These are phyloP conservation scores for Sequoia sempervirens DNA, from an alignment of 75 land plant genomes.

Conservation along the genomic window DNA sequence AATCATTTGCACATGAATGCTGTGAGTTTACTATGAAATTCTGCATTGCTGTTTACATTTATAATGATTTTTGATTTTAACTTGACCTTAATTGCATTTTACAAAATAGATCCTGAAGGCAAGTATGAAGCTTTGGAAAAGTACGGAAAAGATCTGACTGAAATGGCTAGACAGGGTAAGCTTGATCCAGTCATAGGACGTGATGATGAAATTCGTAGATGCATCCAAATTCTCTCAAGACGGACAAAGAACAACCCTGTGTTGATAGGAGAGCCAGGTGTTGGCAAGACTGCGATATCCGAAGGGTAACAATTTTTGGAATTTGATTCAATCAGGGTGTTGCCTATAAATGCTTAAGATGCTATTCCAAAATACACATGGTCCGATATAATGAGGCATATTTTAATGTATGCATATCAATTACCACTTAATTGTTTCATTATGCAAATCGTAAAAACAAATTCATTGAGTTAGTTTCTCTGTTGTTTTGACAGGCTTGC, in stretches of 20 bases:
- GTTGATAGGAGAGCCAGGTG: constrained; percentile 97
- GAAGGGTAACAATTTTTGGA: constrained; percentile 68
- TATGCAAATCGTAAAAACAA: neutral
- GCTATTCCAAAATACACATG: neutral
- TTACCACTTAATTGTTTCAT: neutral
- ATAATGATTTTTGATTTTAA: neutral
- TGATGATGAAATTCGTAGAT: constrained; percentile 96
- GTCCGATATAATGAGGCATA: neutral
- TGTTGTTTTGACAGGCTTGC: constrained; percentile 64
- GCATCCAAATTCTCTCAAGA: constrained; percentile 86
- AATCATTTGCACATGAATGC: neutral
- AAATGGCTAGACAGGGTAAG: constrained; percentile 90
- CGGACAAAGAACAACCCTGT: constrained; percentile 98
- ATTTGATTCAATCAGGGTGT: neutral
- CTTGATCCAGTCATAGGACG: constrained; percentile 98
- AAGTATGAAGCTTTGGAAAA: constrained; percentile 75
- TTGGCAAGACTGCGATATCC: constrained; percentile 96
- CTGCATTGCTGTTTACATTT: neutral
- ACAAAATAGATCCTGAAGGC: constrained; percentile 79
- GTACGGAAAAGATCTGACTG: constrained; percentile 94
- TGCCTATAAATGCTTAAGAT: neutral
- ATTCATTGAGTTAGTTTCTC: neutral
- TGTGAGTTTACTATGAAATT: neutral
- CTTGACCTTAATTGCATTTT: neutral
- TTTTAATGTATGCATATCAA: neutral